Base-by-base conservation (phyloP, 495 filamentous ascomycete genomes). In the Lophium mytilinum region DNA sequence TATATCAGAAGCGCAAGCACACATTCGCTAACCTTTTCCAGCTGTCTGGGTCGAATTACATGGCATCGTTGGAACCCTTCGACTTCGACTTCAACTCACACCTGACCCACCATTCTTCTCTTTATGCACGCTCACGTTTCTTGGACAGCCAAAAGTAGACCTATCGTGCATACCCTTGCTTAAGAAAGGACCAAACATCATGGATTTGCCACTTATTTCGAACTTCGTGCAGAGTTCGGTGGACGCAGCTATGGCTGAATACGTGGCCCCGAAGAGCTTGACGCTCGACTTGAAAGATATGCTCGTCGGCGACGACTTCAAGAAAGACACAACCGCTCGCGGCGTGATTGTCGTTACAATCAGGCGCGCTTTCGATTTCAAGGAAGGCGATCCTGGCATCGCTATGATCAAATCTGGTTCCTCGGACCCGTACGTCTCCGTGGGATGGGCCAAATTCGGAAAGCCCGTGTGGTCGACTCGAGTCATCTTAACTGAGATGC, bases 71-170 rank as follows among this genome's bases (percentile, higher is more conserved):
- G 82, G 85, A 10, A 83, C 78, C 17, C 73, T 85, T 66, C 78
- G 85, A 11, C 56, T 87, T 7, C 78, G 83, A 30, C 74, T 88
- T 15, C 85, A 88, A 58, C 73, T 88, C 3, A 82, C 78, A 12
- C 85, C 85, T 4, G 85, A 88, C 62, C 85, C 85, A 3, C 85
- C 85, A 0, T 88, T 88, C 69, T 78, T 88, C 66, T 75, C 80
- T 39, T 73, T 88, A 8, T 84, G 79, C 61, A 88, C 85, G 0
- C 63, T 88, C 49, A 87, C 84, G 0, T 82, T 88, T 59, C 78
- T 88, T n/a, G 85, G 85, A n/a, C 85, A 88, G 66, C 86, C 86
- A 0, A 79, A 80, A 61, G 85, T 83, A n/a, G 79, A 83, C 52
- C 66, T 89, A 3, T 80, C 81, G 0, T 88, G 85, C 58, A 75